A percentile compares a stretch with the other conserved stretches of the same genome.
These are phyloP conservation scores for Cryphonectria parasitica DNA, from an alignment of 2,329 filamentous ascomycete species.

Conservation along the genomic window DNA sequence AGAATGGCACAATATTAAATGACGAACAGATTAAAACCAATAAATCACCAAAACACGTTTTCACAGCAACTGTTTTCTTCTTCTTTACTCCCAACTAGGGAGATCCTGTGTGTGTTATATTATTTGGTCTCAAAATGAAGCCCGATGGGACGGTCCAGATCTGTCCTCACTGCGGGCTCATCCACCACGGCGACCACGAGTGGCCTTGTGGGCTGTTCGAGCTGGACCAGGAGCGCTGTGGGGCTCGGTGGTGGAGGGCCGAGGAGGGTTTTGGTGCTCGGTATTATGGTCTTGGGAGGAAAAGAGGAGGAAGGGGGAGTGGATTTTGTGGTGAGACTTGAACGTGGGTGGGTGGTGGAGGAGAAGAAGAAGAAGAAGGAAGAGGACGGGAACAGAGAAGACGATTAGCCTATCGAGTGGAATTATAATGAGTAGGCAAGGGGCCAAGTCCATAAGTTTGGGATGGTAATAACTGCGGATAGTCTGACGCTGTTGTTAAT, in stretches of 20 bases:
- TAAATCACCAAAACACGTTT: too few species aligned
- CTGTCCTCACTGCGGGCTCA: neutral
- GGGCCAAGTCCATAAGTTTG: too few species aligned
- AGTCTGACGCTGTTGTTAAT: too few species aligned
- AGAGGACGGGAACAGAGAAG: neutral
- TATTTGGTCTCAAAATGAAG: neutral
- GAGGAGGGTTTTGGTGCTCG: neutral
- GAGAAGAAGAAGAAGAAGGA: neutral
- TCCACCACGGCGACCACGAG: neutral
- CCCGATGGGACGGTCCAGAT: neutral
- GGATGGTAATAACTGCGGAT: too few species aligned
- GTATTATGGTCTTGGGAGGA: neutral
- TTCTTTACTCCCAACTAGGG: too few species aligned
- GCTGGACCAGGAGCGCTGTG: neutral
- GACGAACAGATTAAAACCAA: too few species aligned
- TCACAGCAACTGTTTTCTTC: too few species aligned
- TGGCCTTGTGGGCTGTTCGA: neutral
- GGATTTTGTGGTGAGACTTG: neutral
- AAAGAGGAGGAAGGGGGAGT: neutral
- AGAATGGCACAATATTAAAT: too few species aligned
- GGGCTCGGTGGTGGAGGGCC: neutral
- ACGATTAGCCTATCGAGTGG: conserved; percentile 14
- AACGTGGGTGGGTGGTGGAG: neutral
- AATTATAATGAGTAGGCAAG: neutral
- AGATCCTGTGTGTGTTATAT: too few species aligned